Evolutionary conservation across 352 stramenopile genomes (phyloP).

Genomic region (Phytophthora rubi): DNA sequence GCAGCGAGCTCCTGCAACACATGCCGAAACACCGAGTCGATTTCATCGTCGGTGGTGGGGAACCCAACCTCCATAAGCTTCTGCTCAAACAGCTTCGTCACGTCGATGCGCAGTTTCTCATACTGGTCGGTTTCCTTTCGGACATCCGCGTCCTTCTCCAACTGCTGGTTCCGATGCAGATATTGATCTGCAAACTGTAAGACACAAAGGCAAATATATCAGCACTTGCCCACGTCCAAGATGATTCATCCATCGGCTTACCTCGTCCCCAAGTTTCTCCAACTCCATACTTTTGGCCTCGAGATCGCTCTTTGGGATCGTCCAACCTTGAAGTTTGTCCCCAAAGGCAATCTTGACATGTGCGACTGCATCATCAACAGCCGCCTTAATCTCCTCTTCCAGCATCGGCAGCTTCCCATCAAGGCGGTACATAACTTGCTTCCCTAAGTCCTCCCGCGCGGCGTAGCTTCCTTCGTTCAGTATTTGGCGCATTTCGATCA

Average conservation of each 20-base stretch:
- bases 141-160: constrained; percentile 62
- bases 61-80: constrained; percentile 60
- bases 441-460: constrained; percentile 66
- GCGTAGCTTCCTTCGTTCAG: constrained; percentile 70
- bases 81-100: constrained; percentile 62
- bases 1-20: constrained; percentile 64
- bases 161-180: constrained; percentile 64
- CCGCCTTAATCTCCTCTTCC: constrained; percentile 68
- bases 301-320: constrained; percentile 69
- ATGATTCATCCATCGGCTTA: constrained; percentile 36
- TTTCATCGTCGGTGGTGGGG: constrained; percentile 68
- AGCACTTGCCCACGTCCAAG: not conserved
- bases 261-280: constrained; percentile 78
- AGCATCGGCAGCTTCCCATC: constrained; percentile 73
- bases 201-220: not conserved
- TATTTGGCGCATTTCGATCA: constrained; percentile 81
- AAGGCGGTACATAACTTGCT: constrained; percentile 63
- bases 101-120: constrained; percentile 56
- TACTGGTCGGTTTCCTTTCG: constrained; percentile 72
- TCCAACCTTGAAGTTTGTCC: constrained; percentile 74
- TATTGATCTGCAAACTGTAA: constrained; percentile 74
- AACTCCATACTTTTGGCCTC: constrained; percentile 66
- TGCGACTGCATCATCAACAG: constrained; percentile 62
- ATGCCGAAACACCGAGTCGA: constrained; percentile 64
- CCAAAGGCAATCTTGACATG: constrained; percentile 59